Percentiles rank a stretch among this genome's conserved stretches.
Conservation (phyloP, 495 filamentous ascomycete species). For the Cryomyces minteri region DNA sequence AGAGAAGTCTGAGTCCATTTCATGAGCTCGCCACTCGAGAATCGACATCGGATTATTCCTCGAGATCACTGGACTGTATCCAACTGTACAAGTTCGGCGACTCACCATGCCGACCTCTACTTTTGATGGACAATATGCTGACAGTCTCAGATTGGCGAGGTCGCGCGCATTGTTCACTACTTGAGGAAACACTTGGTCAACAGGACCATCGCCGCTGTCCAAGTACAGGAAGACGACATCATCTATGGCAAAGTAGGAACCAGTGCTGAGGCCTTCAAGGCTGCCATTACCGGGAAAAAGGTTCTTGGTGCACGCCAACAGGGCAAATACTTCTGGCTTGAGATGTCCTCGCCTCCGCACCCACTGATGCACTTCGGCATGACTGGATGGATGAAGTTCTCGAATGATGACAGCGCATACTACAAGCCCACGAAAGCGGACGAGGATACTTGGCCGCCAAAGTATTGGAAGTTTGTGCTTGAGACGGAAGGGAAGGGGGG, state of each 20-base stretch:
- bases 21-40: too few species aligned
- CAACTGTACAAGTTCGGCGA: too few species aligned
- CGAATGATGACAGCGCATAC: conserved; percentile 53
- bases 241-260: conserved; percentile 83
- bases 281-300: conserved; percentile 58
- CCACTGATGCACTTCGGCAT: conserved; percentile 86
- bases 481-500: conserved; percentile 29
- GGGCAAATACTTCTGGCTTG: conserved; percentile 89
- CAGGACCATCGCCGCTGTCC: conserved; percentile 53
- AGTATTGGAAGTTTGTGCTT: conserved; percentile 72
- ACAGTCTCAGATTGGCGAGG: conserved; percentile 23
- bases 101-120: too few species aligned
- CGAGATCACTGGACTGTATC: too few species aligned
- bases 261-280: conserved; percentile 48
- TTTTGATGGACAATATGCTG: too few species aligned
- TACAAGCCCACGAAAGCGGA: conserved; percentile 53
- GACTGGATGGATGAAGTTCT: conserved; percentile 80
- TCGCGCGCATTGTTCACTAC: conserved; percentile 73
- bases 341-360: conserved; percentile 60
- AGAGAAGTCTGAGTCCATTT: too few species aligned
- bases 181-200: conserved; percentile 66
- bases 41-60: too few species aligned
- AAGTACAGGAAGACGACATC: conserved; percentile 55
- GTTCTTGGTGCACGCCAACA: conserved; percentile 59
- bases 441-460: conserved; percentile 61